phyloP scores from a whole-genome alignment of 2,329 filamentous ascomycete genomes.

The Trichoderma polysporum region DNA sequence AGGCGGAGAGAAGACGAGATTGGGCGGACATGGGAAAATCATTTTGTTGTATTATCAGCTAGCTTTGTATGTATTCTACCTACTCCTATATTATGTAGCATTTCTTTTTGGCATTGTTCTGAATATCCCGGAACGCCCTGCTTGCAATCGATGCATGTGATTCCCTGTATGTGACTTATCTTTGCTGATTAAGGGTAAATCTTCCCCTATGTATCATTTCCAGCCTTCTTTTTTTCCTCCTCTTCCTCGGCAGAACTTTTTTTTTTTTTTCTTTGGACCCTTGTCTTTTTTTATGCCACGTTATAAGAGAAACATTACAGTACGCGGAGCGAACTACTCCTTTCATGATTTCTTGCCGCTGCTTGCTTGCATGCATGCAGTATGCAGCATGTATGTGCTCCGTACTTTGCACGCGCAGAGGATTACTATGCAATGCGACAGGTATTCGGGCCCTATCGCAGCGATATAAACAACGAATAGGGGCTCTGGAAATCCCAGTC shows the following conservation, averaged over 20 bases:
- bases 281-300: not conserved
- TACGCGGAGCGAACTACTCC: not conserved
- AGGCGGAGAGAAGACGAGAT: not conserved
- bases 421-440: too few species aligned
- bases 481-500: too few species aligned
- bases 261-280: too few species aligned
- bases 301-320: not conserved
- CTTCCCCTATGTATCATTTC: too few species aligned
- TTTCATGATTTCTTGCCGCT: not conserved
- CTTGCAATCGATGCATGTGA: too few species aligned
- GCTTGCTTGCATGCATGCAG: slow-evolving; percentile 6
- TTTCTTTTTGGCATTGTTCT: not conserved
- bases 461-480: too few species aligned
- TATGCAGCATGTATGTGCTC: not conserved
- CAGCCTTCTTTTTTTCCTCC: too few species aligned
- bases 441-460: too few species aligned
- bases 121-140: too few species aligned
- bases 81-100: not conserved
- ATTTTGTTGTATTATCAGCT: not conserved
- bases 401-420: not conserved
- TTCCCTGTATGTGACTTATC: too few species aligned
- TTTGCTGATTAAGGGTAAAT: too few species aligned
- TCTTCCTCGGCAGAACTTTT: too few species aligned
- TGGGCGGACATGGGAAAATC: not conserved
- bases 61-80: not conserved